Percentiles rank a stretch among this genome's conserved stretches.
Conservation (phyloP, 805 yeast species). For the Phaffomyces thermotolerans region DNA sequence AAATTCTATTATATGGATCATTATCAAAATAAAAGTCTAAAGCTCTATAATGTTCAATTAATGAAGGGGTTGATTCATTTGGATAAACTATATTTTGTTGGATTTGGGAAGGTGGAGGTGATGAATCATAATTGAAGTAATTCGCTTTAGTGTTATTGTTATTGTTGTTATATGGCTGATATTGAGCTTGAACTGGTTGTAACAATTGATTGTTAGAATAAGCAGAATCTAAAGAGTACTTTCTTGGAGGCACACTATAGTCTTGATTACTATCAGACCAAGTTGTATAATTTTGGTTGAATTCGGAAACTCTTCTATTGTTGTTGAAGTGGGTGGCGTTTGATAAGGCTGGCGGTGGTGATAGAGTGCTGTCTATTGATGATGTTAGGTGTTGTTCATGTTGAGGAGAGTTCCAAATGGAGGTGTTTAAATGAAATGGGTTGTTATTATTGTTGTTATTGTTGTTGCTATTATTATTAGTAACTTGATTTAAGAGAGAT, state of each 20-base stretch:
- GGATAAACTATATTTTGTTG: conserved; percentile 3
- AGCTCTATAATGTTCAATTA: conserved; percentile 14
- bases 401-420: conserved; percentile 7
- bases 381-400: no score
- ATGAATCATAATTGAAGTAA: no score
- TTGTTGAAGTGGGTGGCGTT: background rate
- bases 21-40: conserved; percentile 20
- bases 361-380: no score
- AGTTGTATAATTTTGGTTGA: conserved; percentile 7
- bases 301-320: conserved; percentile 7
- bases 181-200: background rate
- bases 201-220: background rate
- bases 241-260: conserved; percentile 11
- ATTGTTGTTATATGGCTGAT: conserved; percentile 4
- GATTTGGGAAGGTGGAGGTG: background rate
- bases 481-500: background rate
- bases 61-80: conserved; percentile 12
- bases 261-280: conserved; percentile 3
- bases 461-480: background rate
- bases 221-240: conserved; percentile 12
- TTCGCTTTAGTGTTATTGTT: conserved; percentile 2
- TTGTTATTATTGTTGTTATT: conserved; percentile 1
- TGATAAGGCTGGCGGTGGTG: background rate
- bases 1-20: conserved; percentile 20
- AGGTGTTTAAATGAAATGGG: conserved; percentile 13